A percentile compares a stretch with the other conserved stretches of the same genome.
These are phyloP conservation scores for Apiotrichum gracile DNA, from an alignment of 1,284 basidiomycete species.

Conservation along the genomic window DNA sequence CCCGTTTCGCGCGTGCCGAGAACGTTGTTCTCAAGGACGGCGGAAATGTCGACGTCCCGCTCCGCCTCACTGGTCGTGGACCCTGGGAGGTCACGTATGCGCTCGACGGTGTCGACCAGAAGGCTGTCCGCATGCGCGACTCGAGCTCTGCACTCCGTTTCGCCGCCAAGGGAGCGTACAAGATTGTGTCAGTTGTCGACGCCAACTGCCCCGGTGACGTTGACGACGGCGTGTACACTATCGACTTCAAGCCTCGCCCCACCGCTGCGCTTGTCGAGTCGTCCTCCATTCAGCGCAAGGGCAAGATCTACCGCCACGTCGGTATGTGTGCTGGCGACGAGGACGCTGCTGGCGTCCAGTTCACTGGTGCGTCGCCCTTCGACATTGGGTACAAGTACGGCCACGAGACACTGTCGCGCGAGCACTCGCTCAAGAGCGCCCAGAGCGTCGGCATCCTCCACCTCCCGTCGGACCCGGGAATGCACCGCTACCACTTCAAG, in stretches of 20 bases:
- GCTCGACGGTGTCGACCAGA: slow-evolving; percentile 52
- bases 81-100: slow-evolving; percentile 80
- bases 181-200: slow-evolving; percentile 60
- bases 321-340: slow-evolving; percentile 74
- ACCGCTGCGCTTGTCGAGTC: slow-evolving; percentile 33
- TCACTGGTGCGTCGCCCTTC: slow-evolving; percentile 75
- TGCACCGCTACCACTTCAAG: slow-evolving; percentile 81
- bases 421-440: slow-evolving; percentile 74
- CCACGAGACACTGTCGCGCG: slow-evolving; percentile 42
- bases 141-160: slow-evolving; percentile 69
- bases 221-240: slow-evolving; percentile 42
- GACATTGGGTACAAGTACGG: slow-evolving; percentile 58
- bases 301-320: slow-evolving; percentile 59
- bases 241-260: slow-evolving; percentile 57
- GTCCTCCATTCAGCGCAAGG: slow-evolving; percentile 52
- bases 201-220: slow-evolving; percentile 76
- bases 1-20: slow-evolving; percentile 60
- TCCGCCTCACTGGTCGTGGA: slow-evolving; percentile 81
- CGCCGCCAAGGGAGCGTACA: slow-evolving; percentile 63
- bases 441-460: slow-evolving; percentile 76
- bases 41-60: slow-evolving; percentile 63
- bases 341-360: slow-evolving; percentile 71
- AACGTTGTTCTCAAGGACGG: slow-evolving; percentile 69
- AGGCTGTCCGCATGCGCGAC: slow-evolving; percentile 53
- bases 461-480: slow-evolving; percentile 70